Percentiles rank a stretch among this genome's conserved stretches.
Conservation (phyloP, 495 filamentous ascomycete species). For the Aspergillus funiculosus region DNA sequence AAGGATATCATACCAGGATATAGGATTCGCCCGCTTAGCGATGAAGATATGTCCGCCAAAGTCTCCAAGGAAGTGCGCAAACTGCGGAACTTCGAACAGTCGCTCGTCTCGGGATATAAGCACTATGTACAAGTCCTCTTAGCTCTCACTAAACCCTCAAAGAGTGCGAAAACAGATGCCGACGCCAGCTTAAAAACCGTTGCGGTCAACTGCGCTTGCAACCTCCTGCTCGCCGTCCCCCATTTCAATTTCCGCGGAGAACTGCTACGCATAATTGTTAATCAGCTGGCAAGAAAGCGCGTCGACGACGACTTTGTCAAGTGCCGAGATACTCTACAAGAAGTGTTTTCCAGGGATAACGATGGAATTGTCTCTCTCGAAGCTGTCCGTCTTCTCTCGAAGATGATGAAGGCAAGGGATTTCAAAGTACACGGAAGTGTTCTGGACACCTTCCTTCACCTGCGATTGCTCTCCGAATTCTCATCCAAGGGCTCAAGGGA, state of each 20-base stretch:
- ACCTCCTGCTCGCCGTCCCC: constrained; percentile 68
- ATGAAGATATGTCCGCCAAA: constrained; percentile 66
- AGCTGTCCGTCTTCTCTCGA: constrained; percentile 74
- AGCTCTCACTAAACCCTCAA: constrained; percentile 51
- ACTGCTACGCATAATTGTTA: constrained; percentile 76
- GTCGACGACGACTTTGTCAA: constrained; percentile 68
- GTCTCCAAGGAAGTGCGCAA: constrained; percentile 86
- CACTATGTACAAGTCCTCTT: constrained; percentile 70
- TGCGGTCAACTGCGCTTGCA: constrained; percentile 80
- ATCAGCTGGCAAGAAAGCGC: constrained; percentile 64
- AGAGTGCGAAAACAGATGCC: constrained; percentile 26
- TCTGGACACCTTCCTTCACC: constrained; percentile 83
- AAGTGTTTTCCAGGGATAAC: constrained; percentile 77
- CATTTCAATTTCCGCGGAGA: constrained; percentile 96
- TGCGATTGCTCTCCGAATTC: constrained; percentile 84
- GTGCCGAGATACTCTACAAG: constrained; percentile 73
- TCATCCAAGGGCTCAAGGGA: constrained; percentile 72
- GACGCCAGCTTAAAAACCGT: constrained; percentile 52
- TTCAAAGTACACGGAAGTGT: constrained; percentile 79
- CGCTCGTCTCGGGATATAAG: constrained; percentile 74
- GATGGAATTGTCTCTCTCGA: constrained; percentile 85
- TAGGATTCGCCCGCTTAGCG: constrained; percentile 74
- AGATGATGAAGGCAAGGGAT: constrained; percentile 85
- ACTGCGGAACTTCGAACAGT: constrained; percentile 75
- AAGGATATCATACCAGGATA: constrained; percentile 96